These are phyloP conservation scores for Volvox africanus DNA, from an alignment of 139 green algal genomes.

Conservation along the genomic window DNA sequence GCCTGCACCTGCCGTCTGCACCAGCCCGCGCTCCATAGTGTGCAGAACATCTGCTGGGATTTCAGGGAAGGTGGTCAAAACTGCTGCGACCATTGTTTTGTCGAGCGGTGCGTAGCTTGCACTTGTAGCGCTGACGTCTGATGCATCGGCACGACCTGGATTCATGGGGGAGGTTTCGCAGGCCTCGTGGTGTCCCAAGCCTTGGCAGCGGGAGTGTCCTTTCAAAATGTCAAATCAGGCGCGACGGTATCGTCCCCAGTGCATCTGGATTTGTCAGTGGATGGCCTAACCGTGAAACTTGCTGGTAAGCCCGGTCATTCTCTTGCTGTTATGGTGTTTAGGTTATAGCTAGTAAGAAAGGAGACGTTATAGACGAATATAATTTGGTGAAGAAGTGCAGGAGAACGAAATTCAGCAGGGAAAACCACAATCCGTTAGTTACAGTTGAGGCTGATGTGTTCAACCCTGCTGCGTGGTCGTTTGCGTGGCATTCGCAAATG, in stretches of 20 bases:
- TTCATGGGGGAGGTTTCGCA: neutral
- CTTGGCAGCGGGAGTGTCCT: slow-evolving; percentile 42
- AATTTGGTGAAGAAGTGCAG: too few relatives aligned
- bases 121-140: neutral
- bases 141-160: too few relatives aligned
- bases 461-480: too few relatives aligned
- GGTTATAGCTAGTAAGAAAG: too few relatives aligned
- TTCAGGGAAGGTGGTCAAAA: neutral
- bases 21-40: neutral
- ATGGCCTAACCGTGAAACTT: slow-evolving; percentile 57
- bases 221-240: slow-evolving; percentile 31
- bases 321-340: too few relatives aligned
- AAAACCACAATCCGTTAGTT: too few relatives aligned
- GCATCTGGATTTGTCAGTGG: slow-evolving; percentile 61
- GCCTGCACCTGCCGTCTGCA: neutral
- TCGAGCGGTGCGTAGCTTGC: neutral
- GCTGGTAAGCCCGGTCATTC: slow-evolving; percentile 35
- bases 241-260: slow-evolving; percentile 44
- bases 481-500: too few relatives aligned
- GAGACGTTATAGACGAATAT: too few relatives aligned
- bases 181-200: slow-evolving; percentile 40
- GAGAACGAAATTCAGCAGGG: too few relatives aligned
- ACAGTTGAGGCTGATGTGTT: too few relatives aligned
- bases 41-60: neutral
- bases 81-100: neutral